A percentile compares a stretch with the other conserved stretches of the same genome.
Evolutionary conservation across 2,329 filamentous ascomycete genomes (phyloP).

Genomic region (Paecilomyces sp.): DNA sequence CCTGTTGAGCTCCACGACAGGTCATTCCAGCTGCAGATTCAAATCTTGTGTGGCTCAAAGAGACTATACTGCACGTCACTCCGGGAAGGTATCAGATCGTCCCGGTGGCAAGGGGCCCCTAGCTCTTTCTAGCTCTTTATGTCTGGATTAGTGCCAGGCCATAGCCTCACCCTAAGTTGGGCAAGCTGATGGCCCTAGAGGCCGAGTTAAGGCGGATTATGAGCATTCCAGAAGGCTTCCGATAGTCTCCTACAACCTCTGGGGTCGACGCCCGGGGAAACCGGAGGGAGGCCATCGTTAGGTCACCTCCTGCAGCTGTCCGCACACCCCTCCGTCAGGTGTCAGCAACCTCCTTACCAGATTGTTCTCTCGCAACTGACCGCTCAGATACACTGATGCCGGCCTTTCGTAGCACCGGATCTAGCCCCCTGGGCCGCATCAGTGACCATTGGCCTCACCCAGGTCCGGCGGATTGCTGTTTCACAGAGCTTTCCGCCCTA

Average conservation of each 20-base stretch:
- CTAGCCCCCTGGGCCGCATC: slow-evolving; percentile 16
- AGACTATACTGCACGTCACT: neutral
- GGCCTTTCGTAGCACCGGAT: slow-evolving; percentile 22
- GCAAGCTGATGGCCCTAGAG: slow-evolving; percentile 10
- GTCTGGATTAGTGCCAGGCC: neutral
- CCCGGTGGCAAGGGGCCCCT: neutral
- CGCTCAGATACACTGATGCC: slow-evolving; percentile 7
- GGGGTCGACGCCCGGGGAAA: slow-evolving; percentile 9
- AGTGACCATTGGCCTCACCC: slow-evolving; percentile 20
- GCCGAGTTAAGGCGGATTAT: slow-evolving; percentile 7
- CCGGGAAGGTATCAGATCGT: neutral
- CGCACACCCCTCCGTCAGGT: slow-evolving; percentile 8
- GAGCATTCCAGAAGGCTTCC: slow-evolving; percentile 5
- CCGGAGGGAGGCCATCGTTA: slow-evolving; percentile 1
- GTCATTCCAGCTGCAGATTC: neutral
- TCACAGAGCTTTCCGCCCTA: slow-evolving; percentile 20
- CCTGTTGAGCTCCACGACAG: neutral
- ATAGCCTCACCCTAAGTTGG: neutral
- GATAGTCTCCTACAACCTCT: slow-evolving; percentile 4
- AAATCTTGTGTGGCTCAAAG: neutral
- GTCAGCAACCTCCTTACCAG: neutral
- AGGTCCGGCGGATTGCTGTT: slow-evolving; percentile 21
- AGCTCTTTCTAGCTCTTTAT: neutral
- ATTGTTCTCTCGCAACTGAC: neutral
- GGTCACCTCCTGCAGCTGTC: slow-evolving; percentile 17